A percentile compares a stretch with the other conserved stretches of the same genome.
These are phyloP conservation scores for Stentor coeruleus DNA, from an alignment of 73 alveolate species.

Conservation along the genomic window DNA sequence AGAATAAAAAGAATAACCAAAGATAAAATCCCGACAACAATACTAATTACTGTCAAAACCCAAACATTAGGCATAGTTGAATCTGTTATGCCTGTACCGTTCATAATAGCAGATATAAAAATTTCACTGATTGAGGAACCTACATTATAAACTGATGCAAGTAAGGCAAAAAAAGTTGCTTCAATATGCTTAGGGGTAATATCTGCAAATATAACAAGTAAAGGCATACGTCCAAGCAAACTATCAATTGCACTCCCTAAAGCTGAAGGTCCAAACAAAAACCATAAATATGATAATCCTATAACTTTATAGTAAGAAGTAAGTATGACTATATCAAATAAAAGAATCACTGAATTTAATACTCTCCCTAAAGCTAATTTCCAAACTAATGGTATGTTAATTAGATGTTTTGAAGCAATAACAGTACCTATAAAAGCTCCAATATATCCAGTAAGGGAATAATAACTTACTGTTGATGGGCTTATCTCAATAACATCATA, in stretches of 20 bases:
- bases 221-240: background rate
- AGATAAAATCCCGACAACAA: background rate
- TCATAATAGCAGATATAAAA: background rate
- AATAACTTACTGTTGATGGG: background rate
- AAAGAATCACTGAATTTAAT: background rate
- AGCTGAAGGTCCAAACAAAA: background rate
- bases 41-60: too few relatives aligned
- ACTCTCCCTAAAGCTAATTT: background rate
- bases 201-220: background rate
- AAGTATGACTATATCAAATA: background rate
- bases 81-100: background rate
- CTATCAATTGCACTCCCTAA: background rate
- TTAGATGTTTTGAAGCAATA: too few relatives aligned
- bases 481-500: background rate
- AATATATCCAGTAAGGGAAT: background rate
- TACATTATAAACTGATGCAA: slow-evolving; percentile 27
- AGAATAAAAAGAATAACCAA: background rate
- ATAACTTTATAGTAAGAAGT: background rate
- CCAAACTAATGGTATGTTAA: background rate
- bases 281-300: background rate
- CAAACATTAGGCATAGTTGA: background rate
- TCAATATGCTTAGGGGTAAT: background rate
- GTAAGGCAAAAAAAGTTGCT: slow-evolving; percentile 35
- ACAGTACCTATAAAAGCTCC: background rate
- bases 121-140: slow-evolving; percentile 29